These are phyloP conservation scores for Yarrowia bubula DNA, from an alignment of 805 yeast genomes.

Conservation along the genomic window DNA sequence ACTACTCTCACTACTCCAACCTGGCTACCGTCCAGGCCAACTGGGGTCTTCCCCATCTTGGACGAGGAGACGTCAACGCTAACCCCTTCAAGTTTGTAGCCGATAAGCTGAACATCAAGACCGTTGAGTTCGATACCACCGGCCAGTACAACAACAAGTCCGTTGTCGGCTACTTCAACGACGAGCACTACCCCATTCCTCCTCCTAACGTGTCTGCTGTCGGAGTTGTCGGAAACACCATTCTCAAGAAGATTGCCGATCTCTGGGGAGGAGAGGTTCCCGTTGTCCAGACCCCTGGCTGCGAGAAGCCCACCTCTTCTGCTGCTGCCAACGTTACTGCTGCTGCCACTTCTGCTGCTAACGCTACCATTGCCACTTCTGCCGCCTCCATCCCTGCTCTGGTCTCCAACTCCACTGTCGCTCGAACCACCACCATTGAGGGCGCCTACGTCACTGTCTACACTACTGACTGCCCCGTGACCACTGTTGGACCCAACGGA, in stretches of 20 bases:
- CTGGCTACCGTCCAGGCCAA: constrained; percentile 51
- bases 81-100: constrained; percentile 49
- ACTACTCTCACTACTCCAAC: constrained; percentile 54
- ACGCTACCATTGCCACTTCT: neutral
- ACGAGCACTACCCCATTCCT: constrained; percentile 1
- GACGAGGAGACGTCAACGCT: constrained; percentile 52
- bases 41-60: constrained; percentile 51
- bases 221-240: constrained; percentile 8
- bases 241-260: constrained; percentile 6
- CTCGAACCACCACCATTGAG: neutral
- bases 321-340: neutral
- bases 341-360: neutral
- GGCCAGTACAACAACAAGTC: constrained; percentile 17
- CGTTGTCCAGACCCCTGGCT: neutral
- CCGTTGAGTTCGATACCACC: neutral
- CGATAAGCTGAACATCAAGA: constrained; percentile 34
- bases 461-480: neutral
- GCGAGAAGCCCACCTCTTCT: neutral
- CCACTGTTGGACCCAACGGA: neutral
- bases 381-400: neutral
- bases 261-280: constrained; percentile 10
- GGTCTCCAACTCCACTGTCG: neutral
- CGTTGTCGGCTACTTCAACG: constrained; percentile 2
- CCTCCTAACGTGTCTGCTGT: neutral
- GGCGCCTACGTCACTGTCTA: neutral